Evolutionary conservation across 208 protist species (phyloP), one percentile per base, ranked within the genome.

Genomic region (Crithidia expoeki): DNA sequence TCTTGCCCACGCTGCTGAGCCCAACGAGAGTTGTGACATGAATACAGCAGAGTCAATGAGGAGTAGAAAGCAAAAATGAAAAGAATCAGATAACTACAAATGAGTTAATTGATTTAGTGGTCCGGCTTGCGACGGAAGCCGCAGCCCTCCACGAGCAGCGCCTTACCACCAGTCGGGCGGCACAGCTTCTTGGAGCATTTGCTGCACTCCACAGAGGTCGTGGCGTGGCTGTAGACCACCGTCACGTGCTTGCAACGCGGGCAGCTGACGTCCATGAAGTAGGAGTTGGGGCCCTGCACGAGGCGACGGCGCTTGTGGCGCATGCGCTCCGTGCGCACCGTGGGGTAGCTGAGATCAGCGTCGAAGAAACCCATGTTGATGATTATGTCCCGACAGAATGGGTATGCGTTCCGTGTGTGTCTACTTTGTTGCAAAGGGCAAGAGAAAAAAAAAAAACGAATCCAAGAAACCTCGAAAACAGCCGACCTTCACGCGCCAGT

Each of bases 211-310:
- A 99, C 98, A 53, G 98, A 85, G 21, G 92, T 98, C 58, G 97
- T 97, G 61, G 98, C 98, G 81, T 99, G 98, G 77, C 87, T 98
- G 97, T 99, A 99, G 50, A 99, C 98, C 59, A 95, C 94, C 33
- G 98, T 99, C 71, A 95, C 86, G 62, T 44, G 77, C 73, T 86
- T 94, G 88, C 99, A 99, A 55, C 95, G 93, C 47, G 94, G 95
- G 93, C 98, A 99, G 88, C 98, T 99, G 36, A 99, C 98, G 63
- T 99, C 98, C 94, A 99, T 97, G 90, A 99, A 99, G 92, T 95
- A 99, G n/a, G 96, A 98, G 94, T 99, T 99, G 64, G 98, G 99
- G 72, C 91, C 90, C 90, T 99, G 99, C 50, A 99, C 97, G n/a
- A 99, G 89, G 74, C 99, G 93, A 93, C 99, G 99, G 77, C 99